A percentile compares a stretch with the other conserved stretches of the same genome.
Evolutionary conservation across 345 rosid species (phyloP).

Genomic region (Dovyalis caffra): DNA sequence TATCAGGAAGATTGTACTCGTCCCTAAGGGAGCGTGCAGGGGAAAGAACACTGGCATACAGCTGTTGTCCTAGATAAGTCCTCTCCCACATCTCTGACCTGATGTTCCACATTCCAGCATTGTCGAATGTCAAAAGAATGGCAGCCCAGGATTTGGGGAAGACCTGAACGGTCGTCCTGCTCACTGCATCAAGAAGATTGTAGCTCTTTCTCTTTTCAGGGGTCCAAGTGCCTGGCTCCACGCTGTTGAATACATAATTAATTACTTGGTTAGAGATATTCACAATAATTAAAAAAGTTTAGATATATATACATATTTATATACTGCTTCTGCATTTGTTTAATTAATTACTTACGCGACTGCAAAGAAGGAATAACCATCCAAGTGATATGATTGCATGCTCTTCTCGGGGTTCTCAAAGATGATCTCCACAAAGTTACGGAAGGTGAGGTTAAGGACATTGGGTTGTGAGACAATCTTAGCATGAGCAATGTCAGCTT

Average conservation of each 20-base stretch:
- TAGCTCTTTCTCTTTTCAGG: conserved; percentile 75
- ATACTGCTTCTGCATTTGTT: not conserved
- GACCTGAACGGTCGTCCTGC: conserved; percentile 86
- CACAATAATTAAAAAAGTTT: not conserved
- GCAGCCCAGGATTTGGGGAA: conserved; percentile 91
- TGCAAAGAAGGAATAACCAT: conserved; percentile 75
- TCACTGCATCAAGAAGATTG: conserved; percentile 78
- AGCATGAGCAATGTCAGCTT: not conserved
- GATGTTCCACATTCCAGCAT: conserved; percentile 93
- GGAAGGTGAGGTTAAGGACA: conserved; percentile 61
- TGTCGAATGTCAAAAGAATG: conserved; percentile 75
- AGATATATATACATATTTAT: no score
- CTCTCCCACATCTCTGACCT: conserved; percentile 70
- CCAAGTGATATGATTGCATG: conserved; percentile 64
- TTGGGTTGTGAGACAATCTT: conserved; percentile 22
- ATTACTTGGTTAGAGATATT: no score
- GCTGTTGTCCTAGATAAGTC: conserved; percentile 69
- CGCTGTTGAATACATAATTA: conserved; percentile 22
- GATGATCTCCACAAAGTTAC: conserved; percentile 66
- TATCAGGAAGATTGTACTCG: conserved; percentile 76
- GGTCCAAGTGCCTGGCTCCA: conserved; percentile 76
- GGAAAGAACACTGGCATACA: conserved; percentile 61
- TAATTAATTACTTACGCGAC: conserved; percentile 57
- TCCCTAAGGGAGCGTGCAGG: conserved; percentile 76
- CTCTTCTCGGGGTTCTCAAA: conserved; percentile 73